These are phyloP conservation scores for Cladosporium cucumerinum DNA, from an alignment of 2,329 filamentous ascomycete species.

Conservation along the genomic window DNA sequence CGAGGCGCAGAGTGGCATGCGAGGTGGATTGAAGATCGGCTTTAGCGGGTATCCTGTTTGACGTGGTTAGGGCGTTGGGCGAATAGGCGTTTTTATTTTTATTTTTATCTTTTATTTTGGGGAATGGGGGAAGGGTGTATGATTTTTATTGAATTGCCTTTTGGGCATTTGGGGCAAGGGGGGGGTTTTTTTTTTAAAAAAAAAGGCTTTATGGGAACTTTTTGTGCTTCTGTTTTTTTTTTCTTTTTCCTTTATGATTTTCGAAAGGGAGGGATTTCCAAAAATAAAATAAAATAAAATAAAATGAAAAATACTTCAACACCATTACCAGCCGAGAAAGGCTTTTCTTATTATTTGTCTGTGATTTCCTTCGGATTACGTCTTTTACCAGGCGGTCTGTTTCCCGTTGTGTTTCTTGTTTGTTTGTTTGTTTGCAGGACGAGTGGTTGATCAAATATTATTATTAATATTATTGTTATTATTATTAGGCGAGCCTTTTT, in stretches of 20 bases:
- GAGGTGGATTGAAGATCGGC: conserved; percentile 47
- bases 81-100: conserved; percentile 30
- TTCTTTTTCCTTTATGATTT: neutral
- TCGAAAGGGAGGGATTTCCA: neutral
- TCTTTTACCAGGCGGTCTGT: neutral
- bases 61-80: conserved; percentile 36
- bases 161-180: neutral
- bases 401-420: neutral
- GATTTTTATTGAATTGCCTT: neutral
- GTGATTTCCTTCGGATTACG: neutral
- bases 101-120: neutral
- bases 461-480: neutral
- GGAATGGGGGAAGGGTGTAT: too few species aligned
- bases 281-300: too few species aligned
- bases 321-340: neutral
- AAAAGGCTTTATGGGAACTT: neutral
- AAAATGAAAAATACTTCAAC: neutral
- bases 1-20: conserved; percentile 57
- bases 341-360: neutral
- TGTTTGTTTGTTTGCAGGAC: too few species aligned
- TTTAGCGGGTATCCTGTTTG: conserved; percentile 50
- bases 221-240: neutral
- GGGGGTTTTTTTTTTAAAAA: neutral
- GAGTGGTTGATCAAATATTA: neutral
- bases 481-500: neutral